Conservation (phyloP, 129 eudicot genomes). For the Flaveria bidentis region DNA sequence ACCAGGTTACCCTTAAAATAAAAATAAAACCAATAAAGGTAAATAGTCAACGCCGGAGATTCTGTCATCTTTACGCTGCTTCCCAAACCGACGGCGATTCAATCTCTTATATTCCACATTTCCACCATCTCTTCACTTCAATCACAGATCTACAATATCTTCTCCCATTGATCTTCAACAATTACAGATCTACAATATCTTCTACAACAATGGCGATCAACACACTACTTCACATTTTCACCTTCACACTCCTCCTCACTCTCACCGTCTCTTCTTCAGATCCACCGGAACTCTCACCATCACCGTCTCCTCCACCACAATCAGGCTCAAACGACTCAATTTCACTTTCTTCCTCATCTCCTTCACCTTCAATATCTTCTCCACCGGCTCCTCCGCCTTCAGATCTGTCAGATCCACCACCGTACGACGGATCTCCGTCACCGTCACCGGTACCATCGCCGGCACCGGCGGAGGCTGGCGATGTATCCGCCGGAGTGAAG, state of each 20-base stretch:
- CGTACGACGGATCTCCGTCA: slow-evolving; percentile 17
- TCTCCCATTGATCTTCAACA: slow-evolving; percentile 1
- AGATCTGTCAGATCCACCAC: slow-evolving; percentile 15
- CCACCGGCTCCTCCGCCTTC: slow-evolving; percentile 24
- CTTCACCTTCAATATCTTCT: slow-evolving; percentile 10
- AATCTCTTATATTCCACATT: slow-evolving; percentile 18
- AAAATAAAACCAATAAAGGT: not conserved
- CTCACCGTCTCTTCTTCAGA: slow-evolving; percentile 21
- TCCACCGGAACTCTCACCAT: slow-evolving; percentile 34
- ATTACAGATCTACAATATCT: too few species aligned
- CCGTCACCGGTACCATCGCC: slow-evolving; percentile 20
- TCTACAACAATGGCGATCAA: slow-evolving; percentile 34
- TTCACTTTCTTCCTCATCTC: slow-evolving; percentile 12
- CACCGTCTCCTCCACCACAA: slow-evolving; percentile 37
- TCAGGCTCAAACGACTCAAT: slow-evolving; percentile 26
- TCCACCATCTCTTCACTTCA: slow-evolving; percentile 27
- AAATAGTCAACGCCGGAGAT: slow-evolving; percentile 30
- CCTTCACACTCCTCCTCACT: slow-evolving; percentile 26
- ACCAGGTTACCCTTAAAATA: too few species aligned
- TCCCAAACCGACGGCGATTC: slow-evolving; percentile 33
- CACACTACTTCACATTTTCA: slow-evolving; percentile 15
- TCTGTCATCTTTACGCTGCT: slow-evolving; percentile 32
- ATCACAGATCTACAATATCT: not conserved
- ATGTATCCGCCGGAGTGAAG: slow-evolving; percentile 5
- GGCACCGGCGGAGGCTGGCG: slow-evolving; percentile 20